These are phyloP conservation scores for Rhizopogon roseolus DNA, from an alignment of 768 basidiomycete species.

Conservation along the genomic window DNA sequence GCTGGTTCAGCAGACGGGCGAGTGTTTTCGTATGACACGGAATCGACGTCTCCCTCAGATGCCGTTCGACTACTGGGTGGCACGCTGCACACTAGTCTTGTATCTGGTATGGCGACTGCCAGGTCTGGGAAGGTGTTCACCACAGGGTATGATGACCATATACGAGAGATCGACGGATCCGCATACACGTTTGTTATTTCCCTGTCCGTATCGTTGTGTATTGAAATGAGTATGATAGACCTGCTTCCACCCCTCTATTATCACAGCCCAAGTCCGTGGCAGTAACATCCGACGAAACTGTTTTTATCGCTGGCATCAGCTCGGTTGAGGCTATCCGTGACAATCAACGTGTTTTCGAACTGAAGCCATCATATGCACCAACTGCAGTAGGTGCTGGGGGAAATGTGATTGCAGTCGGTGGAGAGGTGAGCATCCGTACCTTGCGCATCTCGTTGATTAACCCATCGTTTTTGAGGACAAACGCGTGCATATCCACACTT, in stretches of 20 bases:
- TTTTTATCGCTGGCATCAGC: constrained; percentile 50
- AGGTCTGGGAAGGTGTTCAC: constrained; percentile 54
- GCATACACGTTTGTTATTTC: constrained; percentile 45
- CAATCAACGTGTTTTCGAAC: constrained; percentile 62
- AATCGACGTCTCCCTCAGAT: constrained; percentile 15
- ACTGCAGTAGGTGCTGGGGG: constrained; percentile 52
- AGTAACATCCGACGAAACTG: constrained; percentile 50
- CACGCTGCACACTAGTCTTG: constrained; percentile 63
- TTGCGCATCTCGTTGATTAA: constrained; percentile 5
- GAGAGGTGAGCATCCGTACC: constrained; percentile 47
- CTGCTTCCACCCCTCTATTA: constrained; percentile 43
- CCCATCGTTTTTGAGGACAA: constrained; percentile 47
- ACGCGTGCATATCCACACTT: constrained; percentile 69
- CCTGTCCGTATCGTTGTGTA: not conserved
- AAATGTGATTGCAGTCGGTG: constrained; percentile 62
- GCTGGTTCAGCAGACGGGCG: constrained; percentile 81
- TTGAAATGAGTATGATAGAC: constrained; percentile 28
- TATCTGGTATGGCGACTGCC: constrained; percentile 55
- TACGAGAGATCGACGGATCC: constrained; percentile 59
- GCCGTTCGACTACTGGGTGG: constrained; percentile 50
- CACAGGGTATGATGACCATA: constrained; percentile 75
- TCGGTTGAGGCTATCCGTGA: constrained; percentile 60
- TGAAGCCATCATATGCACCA: constrained; percentile 48
- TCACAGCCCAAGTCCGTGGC: constrained; percentile 71
- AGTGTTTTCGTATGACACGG: constrained; percentile 54